Evolutionary conservation across 1,139 yeast species (phyloP).

Genomic region (Diutina ranongensis): DNA sequence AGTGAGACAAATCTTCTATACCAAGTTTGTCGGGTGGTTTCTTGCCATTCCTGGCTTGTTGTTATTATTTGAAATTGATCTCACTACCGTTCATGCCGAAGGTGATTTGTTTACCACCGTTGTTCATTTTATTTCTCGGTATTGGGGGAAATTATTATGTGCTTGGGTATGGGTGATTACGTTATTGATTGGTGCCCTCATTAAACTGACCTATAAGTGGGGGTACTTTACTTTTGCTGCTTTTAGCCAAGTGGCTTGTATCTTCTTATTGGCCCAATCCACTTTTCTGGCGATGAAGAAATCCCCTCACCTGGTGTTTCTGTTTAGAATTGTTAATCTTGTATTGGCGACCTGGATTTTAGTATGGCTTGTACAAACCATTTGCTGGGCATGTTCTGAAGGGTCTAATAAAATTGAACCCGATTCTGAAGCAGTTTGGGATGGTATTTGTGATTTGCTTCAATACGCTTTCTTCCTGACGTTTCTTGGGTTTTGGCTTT

Average conservation of each 20-base stretch:
- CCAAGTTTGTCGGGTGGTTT: constrained; percentile 59
- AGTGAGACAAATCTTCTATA: constrained; percentile 53
- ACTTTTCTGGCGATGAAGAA: background rate
- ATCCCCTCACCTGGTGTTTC: constrained; percentile 7
- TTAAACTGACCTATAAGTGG: constrained; percentile 53
- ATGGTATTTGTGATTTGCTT: constrained; percentile 47
- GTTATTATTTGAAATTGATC: background rate
- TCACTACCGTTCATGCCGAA: background rate
- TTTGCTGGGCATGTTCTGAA: constrained; percentile 53
- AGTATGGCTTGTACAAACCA: constrained; percentile 40
- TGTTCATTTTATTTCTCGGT: constrained; percentile 15
- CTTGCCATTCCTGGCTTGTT: constrained; percentile 19
- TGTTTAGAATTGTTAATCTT: constrained; percentile 11
- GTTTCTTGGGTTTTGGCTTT: constrained; percentile 17
- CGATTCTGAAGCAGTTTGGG: constrained; percentile 56
- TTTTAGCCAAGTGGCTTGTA: constrained; percentile 27
- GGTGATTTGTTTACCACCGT: background rate
- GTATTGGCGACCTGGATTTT: constrained; percentile 21
- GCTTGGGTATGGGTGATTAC: constrained; percentile 42
- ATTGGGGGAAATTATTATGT: constrained; percentile 25
- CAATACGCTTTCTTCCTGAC: constrained; percentile 34
- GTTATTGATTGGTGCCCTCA: constrained; percentile 42
- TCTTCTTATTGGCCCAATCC: constrained; percentile 15
- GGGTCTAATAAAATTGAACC: constrained; percentile 61
- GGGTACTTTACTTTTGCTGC: constrained; percentile 41